A percentile compares a stretch with the other conserved stretches of the same genome.
These are phyloP conservation scores for Eucalyptus pauciflora DNA, from an alignment of 345 rosid species.

Conservation along the genomic window DNA sequence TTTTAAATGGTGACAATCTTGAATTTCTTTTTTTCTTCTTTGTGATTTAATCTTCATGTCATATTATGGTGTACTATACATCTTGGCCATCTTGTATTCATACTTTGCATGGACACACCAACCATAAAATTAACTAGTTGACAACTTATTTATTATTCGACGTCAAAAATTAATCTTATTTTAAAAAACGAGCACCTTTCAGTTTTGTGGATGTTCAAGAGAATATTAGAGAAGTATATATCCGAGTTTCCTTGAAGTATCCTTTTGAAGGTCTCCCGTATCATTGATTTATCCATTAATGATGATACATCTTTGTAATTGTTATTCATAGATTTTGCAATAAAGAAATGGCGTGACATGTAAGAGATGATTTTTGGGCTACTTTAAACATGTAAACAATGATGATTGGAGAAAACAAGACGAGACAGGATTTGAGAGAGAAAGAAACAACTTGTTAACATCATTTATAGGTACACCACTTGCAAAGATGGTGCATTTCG, in stretches of 20 bases:
- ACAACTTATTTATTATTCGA: background rate
- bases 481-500: background rate
- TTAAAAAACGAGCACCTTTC: background rate
- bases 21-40: background rate
- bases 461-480: background rate
- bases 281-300: background rate
- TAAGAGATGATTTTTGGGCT: background rate
- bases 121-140: background rate
- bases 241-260: background rate
- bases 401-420: background rate
- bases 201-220: background rate
- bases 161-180: background rate
- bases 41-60: background rate
- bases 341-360: background rate
- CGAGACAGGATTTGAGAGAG: background rate
- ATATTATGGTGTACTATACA: background rate
- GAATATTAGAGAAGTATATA: background rate
- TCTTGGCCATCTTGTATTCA: background rate
- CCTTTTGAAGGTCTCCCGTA: background rate
- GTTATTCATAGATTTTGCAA: background rate
- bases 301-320: background rate
- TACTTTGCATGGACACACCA: background rate
- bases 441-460: background rate
- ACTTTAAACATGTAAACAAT: background rate
- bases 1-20: background rate